phyloP scores from a whole-genome alignment of 2,329 filamentous ascomycete genomes.

The Venturia aucupariae region DNA sequence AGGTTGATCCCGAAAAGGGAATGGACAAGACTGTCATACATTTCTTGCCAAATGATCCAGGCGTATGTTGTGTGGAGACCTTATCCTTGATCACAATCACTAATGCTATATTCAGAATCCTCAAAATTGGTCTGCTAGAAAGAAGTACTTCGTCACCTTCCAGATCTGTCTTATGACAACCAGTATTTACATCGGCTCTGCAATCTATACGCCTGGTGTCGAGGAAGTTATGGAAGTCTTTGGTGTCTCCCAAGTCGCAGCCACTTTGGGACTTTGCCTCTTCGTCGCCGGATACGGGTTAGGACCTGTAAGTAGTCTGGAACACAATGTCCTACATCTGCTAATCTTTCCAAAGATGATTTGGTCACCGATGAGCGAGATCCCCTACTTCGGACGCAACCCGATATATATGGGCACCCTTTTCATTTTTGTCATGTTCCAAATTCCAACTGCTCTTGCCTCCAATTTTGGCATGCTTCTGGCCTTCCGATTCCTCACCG shows the following conservation, averaged over 20 bases:
- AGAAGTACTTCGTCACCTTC: conserved; percentile 13
- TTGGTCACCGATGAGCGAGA: conserved; percentile 65
- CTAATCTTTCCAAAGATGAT: conserved; percentile 61
- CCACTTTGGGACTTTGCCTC: conserved; percentile 20
- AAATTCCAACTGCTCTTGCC: conserved; percentile 32
- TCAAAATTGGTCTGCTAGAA: conserved; percentile 12
- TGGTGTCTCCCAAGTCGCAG: conserved; percentile 18
- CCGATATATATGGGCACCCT: conserved; percentile 61
- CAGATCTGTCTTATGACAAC: conserved; percentile 11
- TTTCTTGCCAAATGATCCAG: conserved; percentile 11
- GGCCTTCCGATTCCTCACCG: conserved; percentile 51
- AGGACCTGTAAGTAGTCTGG: conserved; percentile 48
- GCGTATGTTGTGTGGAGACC: conserved; percentile 17
- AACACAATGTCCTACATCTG: conserved; percentile 60
- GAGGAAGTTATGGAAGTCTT: conserved; percentile 18
- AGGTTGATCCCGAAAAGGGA: conserved; percentile 42
- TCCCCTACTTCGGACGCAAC: conserved; percentile 51
- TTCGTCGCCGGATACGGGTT: conserved; percentile 46
- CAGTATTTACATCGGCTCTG: conserved; percentile 14
- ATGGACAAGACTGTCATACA: conserved; percentile 29
- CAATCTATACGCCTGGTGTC: conserved; percentile 15
- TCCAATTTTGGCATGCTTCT: conserved; percentile 62
- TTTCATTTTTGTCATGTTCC: conserved; percentile 49
- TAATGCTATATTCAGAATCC: conserved; percentile 10
- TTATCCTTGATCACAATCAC: too few relatives aligned